Evolutionary conservation across 208 protist species (phyloP).

Genomic region (Borovskyia barvae): DNA sequence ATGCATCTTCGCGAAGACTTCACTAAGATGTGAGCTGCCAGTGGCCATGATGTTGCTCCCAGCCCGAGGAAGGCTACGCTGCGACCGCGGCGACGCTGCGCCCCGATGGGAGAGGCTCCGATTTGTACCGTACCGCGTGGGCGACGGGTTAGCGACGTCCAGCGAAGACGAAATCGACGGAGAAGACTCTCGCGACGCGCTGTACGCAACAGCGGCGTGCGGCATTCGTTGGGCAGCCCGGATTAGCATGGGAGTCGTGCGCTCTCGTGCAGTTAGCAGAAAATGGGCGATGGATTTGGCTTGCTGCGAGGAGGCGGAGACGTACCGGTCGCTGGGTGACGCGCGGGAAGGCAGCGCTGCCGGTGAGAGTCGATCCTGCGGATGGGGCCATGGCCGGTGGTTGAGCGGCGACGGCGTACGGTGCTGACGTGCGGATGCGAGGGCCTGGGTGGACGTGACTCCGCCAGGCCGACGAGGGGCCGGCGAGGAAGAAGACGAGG

Average conservation of each 20-base stretch:
- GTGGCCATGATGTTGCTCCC: conserved; percentile 2
- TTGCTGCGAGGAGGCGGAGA: conserved; percentile 51
- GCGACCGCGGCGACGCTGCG: conserved; percentile 7
- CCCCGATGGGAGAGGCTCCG: conserved; percentile 6
- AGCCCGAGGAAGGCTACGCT: conserved; percentile 8
- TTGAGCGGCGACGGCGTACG: neutral
- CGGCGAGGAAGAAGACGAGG: conserved; percentile 7
- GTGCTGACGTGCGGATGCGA: too few species aligned
- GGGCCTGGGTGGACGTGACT: neutral
- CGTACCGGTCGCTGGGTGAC: conserved; percentile 71
- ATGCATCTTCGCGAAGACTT: conserved; percentile 40
- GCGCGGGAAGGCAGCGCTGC: conserved; percentile 1
- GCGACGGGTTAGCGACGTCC: conserved; percentile 2
- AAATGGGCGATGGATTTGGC: conserved; percentile 69
- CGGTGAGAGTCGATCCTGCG: neutral
- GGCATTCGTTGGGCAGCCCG: conserved; percentile 23
- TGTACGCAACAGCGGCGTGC: conserved; percentile 18
- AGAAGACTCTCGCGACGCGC: conserved; percentile 9
- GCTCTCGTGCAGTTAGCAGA: conserved; percentile 77
- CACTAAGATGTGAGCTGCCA: conserved; percentile 18
- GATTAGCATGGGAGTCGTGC: conserved; percentile 46
- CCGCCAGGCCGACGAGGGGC: conserved; percentile 7
- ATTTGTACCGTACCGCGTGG: neutral
- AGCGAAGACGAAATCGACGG: neutral
- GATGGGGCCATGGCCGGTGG: neutral